These are phyloP conservation scores for Russula foetens DNA, from an alignment of 768 basidiomycete species.

Conservation along the genomic window DNA sequence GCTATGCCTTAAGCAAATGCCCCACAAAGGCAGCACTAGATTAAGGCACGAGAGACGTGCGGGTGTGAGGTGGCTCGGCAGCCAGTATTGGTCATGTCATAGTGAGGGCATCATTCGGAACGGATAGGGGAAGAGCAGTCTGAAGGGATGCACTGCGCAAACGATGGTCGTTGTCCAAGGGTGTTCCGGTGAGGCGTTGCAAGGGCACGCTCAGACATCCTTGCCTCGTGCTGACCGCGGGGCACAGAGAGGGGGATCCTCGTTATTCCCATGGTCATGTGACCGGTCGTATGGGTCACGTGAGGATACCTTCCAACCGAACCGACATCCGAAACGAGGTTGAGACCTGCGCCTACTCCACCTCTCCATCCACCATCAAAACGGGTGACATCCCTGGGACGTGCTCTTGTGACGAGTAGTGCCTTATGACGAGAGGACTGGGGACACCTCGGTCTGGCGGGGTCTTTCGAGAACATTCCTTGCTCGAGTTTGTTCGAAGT, in stretches of 20 bases:
- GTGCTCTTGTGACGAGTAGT: neutral
- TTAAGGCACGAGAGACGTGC: neutral
- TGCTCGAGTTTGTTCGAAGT: neutral
- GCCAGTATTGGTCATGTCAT: neutral
- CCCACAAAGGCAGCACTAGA: neutral
- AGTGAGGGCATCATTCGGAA: neutral
- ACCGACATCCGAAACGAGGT: neutral
- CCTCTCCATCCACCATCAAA: neutral
- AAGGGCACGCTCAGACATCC: neutral
- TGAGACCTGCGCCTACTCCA: neutral
- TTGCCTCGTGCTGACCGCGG: slow-evolving; percentile 5
- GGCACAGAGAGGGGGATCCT: too few species aligned
- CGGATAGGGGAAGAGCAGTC: neutral
- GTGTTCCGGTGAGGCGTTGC: neutral
- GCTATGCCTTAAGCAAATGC: neutral
- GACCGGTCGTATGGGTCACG: neutral
- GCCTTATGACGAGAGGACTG: neutral
- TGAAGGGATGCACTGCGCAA: neutral
- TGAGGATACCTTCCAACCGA: neutral
- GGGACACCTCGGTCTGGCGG: neutral
- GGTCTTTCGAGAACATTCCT: neutral
- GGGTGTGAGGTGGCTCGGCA: neutral
- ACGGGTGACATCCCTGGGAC: neutral
- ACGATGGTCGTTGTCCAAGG: neutral
- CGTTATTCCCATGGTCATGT: neutral